Percentiles rank a stretch among this genome's conserved stretches.
These are phyloP conservation scores for Cytidiella melzeri DNA, from an alignment of 768 basidiomycete genomes.

Conservation along the genomic window DNA sequence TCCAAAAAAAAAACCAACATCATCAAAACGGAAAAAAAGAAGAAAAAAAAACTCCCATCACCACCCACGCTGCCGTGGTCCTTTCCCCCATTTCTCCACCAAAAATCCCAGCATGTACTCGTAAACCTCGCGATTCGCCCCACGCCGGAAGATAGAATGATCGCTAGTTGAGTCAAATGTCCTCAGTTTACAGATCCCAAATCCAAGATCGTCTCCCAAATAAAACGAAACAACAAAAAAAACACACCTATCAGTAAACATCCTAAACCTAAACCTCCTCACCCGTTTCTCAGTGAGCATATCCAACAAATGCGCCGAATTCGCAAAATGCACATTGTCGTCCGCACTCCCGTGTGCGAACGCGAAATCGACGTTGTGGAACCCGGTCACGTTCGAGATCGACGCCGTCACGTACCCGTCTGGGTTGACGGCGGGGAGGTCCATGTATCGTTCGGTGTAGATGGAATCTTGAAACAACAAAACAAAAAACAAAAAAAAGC, in stretches of 20 bases:
- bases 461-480: constrained; percentile 71
- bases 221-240: constrained; percentile 12
- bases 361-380: constrained; percentile 72
- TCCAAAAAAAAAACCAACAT: too few species aligned
- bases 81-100: constrained; percentile 90
- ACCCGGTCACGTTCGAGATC: constrained; percentile 83
- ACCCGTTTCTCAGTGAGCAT: constrained; percentile 81
- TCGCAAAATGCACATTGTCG: constrained; percentile 94
- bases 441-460: constrained; percentile 98
- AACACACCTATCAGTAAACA: constrained; percentile 92
- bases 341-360: constrained; percentile 93
- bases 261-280: constrained; percentile 76
- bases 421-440: constrained; percentile 68
- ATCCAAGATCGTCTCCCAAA: too few species aligned
- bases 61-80: constrained; percentile 60
- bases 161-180: constrained; percentile 43
- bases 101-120: constrained; percentile 84
- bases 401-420: constrained; percentile 89
- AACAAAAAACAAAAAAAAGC: background rate
- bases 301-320: constrained; percentile 87
- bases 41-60: too few species aligned
- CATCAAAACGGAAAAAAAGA: too few species aligned
- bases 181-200: constrained; percentile 10
- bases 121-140: constrained; percentile 79
- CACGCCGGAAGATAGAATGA: constrained; percentile 67